Conservation (phyloP, 2,329 filamentous ascomycete genomes). For the Coniochaeta prunicola region DNA sequence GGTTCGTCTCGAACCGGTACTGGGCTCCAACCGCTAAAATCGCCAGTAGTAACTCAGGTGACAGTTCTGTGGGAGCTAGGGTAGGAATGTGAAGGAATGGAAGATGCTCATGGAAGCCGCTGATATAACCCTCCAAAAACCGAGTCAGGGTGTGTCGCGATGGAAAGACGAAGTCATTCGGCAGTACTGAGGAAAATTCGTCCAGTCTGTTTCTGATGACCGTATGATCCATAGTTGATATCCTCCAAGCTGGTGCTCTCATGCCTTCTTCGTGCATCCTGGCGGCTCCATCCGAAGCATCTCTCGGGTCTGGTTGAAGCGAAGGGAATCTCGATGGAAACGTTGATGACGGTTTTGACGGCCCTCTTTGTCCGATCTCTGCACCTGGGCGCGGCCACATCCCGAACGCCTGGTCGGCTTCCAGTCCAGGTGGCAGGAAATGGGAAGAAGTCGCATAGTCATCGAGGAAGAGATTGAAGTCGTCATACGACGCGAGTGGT, state of each 20-base stretch:
- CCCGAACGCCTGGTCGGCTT: slow-evolving; percentile 44
- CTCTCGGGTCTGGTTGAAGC: slow-evolving; percentile 44
- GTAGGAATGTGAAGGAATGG: slow-evolving; percentile 63
- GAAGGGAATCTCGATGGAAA: slow-evolving; percentile 49
- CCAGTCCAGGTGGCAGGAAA: slow-evolving; percentile 47
- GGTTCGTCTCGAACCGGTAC: slow-evolving; percentile 54
- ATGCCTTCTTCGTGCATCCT: slow-evolving; percentile 33
- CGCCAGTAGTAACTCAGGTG: slow-evolving; percentile 60
- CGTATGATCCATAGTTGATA: slow-evolving; percentile 47
- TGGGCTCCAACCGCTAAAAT: slow-evolving; percentile 62
- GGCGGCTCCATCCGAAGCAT: slow-evolving; percentile 27
- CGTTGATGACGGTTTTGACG: slow-evolving; percentile 41
- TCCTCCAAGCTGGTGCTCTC: slow-evolving; percentile 33
- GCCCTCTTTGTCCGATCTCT: slow-evolving; percentile 21
- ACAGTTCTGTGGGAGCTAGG: slow-evolving; percentile 54
- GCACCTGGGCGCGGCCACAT: slow-evolving; percentile 40
- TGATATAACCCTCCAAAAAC: slow-evolving; percentile 64
- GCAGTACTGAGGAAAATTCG: slow-evolving; percentile 53
- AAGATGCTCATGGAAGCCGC: slow-evolving; percentile 54
- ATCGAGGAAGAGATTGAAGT: slow-evolving; percentile 53
- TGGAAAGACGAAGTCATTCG: slow-evolving; percentile 58
- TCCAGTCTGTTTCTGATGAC: slow-evolving; percentile 51
- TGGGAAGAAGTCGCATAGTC: slow-evolving; percentile 48
- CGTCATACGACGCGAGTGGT: slow-evolving; percentile 37
- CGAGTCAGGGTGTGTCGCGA: slow-evolving; percentile 61